Percentiles rank a stretch among this genome's conserved stretches.
phyloP scores from a whole-genome alignment of 257 asterid genomes.

The Capsicum pubescens region DNA sequence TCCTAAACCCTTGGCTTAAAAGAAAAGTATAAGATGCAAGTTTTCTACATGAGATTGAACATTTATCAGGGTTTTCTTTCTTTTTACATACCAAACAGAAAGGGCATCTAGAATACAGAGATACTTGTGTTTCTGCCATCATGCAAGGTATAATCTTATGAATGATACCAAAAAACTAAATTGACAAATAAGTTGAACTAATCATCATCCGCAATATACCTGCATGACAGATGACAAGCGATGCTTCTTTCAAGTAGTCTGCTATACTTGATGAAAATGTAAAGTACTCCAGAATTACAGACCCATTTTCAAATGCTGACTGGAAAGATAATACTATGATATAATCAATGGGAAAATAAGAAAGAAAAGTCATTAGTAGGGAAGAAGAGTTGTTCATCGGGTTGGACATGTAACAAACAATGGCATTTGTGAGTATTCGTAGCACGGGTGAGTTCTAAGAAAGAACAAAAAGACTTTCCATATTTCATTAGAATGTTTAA shows the following conservation, averaged over 20 bases:
- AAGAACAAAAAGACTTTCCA: neutral
- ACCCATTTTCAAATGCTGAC: conserved; percentile 66
- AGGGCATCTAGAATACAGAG: neutral
- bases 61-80: neutral
- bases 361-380: neutral
- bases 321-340: conserved; percentile 36
- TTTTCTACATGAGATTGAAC: neutral
- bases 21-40: too few species aligned
- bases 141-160: neutral
- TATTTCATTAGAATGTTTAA: too few species aligned
- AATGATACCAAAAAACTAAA: neutral
- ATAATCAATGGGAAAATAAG: neutral
- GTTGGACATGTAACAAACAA: neutral
- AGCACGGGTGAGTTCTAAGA: neutral
- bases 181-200: neutral
- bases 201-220: conserved; percentile 42
- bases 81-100: neutral
- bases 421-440: neutral
- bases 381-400: neutral
- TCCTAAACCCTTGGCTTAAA: too few species aligned
- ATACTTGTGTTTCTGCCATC: neutral
- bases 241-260: conserved; percentile 74
- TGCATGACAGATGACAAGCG: conserved; percentile 93
- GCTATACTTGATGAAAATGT: conserved; percentile 93
- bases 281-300: conserved; percentile 67